phyloP scores from a whole-genome alignment of 805 yeast species.

The Saccharomyces kudriavzevii region DNA sequence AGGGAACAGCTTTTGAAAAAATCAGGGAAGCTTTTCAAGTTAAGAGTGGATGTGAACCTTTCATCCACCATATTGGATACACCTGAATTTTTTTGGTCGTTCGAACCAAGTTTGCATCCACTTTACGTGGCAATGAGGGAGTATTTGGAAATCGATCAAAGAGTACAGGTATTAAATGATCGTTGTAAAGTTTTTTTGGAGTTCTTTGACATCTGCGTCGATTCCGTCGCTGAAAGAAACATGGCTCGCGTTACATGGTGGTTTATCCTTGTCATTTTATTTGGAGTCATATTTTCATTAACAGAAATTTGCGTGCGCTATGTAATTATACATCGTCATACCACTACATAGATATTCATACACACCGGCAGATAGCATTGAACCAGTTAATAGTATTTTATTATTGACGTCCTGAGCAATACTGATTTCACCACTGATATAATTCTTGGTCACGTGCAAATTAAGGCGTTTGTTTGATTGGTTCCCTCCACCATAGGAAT shows the following conservation, averaged over 20 bases:
- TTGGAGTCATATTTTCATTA: slow-evolving; percentile 69
- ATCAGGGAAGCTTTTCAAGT: slow-evolving; percentile 81
- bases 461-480: neutral
- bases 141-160: slow-evolving; percentile 86
- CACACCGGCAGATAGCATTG: neutral
- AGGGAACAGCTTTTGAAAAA: slow-evolving; percentile 79
- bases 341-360: neutral
- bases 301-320: slow-evolving; percentile 60
- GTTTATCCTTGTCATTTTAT: slow-evolving; percentile 71
- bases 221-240: slow-evolving; percentile 86
- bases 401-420: neutral
- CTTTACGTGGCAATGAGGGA: slow-evolving; percentile 83
- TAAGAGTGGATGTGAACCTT: slow-evolving; percentile 87
- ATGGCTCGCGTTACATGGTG: slow-evolving; percentile 89
- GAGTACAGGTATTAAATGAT: slow-evolving; percentile 89
- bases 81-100: slow-evolving; percentile 94
- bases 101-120: slow-evolving; percentile 92
- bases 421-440: neutral
- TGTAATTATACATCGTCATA: slow-evolving; percentile 34
- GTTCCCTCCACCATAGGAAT: neutral
- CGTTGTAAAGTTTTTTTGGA: slow-evolving; percentile 90
- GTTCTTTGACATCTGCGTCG: slow-evolving; percentile 85
- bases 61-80: slow-evolving; percentile 88
- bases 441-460: neutral
- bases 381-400: neutral